These are phyloP conservation scores for Thelonectria blattea DNA, from an alignment of 2,329 filamentous ascomycete species.

Conservation along the genomic window DNA sequence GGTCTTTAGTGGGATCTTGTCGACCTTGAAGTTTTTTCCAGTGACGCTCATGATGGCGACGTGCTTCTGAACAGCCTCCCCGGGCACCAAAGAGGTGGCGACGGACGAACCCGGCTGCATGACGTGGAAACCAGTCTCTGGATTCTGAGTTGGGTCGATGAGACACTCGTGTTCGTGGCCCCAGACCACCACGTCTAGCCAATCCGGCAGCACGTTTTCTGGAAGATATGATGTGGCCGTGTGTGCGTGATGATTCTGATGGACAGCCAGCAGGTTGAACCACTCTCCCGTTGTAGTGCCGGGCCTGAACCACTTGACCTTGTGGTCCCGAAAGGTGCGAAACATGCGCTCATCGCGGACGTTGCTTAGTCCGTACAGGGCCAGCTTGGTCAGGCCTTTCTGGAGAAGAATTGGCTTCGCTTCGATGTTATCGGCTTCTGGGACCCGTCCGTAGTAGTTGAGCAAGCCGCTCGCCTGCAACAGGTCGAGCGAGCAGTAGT, in stretches of 20 bases:
- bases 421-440: conserved; percentile 94
- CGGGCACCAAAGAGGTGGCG: conserved; percentile 87
- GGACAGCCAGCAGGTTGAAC: conserved; percentile 95
- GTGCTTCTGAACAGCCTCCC: conserved; percentile 90
- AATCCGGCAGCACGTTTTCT: conserved; percentile 89
- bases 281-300: conserved; percentile 81
- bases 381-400: conserved; percentile 91
- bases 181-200: conserved; percentile 92
- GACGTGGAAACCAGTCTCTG: conserved; percentile 89
- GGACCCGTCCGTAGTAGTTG: conserved; percentile 94
- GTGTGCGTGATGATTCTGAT: conserved; percentile 94
- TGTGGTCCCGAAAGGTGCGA: conserved; percentile 88
- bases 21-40: conserved; percentile 79
- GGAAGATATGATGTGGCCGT: conserved; percentile 93
- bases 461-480: conserved; percentile 89
- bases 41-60: conserved; percentile 85
- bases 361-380: conserved; percentile 93
- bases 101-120: conserved; percentile 98
- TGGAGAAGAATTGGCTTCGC: conserved; percentile 92
- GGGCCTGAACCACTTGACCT: conserved; percentile 92
- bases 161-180: conserved; percentile 97
- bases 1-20: conserved; percentile 83
- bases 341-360: conserved; percentile 95
- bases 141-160: conserved; percentile 82
- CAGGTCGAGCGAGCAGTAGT: conserved; percentile 88